These are phyloP conservation scores for Cicer judaicum DNA, from an alignment of 306 rosid species.

Conservation along the genomic window DNA sequence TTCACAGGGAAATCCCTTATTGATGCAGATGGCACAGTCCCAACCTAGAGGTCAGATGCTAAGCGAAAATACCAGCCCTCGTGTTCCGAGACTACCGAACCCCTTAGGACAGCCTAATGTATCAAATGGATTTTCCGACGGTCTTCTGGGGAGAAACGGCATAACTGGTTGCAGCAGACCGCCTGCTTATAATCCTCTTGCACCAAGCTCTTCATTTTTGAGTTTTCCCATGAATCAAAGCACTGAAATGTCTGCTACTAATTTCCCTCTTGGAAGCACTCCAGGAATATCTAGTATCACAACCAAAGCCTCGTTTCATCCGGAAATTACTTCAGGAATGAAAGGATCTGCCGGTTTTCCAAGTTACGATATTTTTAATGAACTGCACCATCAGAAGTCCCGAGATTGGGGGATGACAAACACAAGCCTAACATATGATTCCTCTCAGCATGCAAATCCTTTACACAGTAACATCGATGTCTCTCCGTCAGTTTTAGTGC, in stretches of 20 bases:
- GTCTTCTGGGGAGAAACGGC: slow-evolving; percentile 68
- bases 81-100: slow-evolving; percentile 64
- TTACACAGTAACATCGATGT: slow-evolving; percentile 66
- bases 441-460: slow-evolving; percentile 68
- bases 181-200: slow-evolving; percentile 62
- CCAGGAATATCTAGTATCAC: slow-evolving; percentile 64
- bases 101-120: slow-evolving; percentile 65
- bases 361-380: slow-evolving; percentile 83
- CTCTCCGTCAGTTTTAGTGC: slow-evolving; percentile 67
- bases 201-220: slow-evolving; percentile 65
- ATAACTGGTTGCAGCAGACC: slow-evolving; percentile 61
- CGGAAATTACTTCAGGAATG: slow-evolving; percentile 64
- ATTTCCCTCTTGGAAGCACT: slow-evolving; percentile 79
- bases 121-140: slow-evolving; percentile 61
- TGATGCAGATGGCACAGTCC: slow-evolving; percentile 74
- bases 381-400: slow-evolving; percentile 71
- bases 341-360: slow-evolving; percentile 66
- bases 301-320: slow-evolving; percentile 65
- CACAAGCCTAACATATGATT: slow-evolving; percentile 59
- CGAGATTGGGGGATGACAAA: slow-evolving; percentile 83
- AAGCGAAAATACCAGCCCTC: slow-evolving; percentile 59
- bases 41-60: slow-evolving; percentile 78
- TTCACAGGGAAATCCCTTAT: slow-evolving; percentile 63
- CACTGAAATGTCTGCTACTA: slow-evolving; percentile 65
- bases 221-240: slow-evolving; percentile 75